Conservation (phyloP, 495 filamentous ascomycete species). For the Cudoniella acicularis region DNA sequence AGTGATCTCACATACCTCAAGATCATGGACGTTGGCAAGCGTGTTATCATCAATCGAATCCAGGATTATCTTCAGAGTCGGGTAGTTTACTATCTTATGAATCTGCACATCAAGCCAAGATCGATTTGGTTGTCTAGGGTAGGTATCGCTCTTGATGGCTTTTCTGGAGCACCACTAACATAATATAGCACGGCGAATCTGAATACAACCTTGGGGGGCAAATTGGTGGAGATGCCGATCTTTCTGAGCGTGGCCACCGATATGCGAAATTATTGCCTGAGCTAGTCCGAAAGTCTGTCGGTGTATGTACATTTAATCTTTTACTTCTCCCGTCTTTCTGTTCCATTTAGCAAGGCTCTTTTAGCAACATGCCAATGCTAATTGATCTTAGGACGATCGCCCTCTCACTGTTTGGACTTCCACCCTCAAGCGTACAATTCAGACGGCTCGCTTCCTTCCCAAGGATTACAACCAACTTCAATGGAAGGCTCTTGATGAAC, state of each 20-base stretch:
- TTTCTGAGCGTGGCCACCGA: conserved; percentile 81
- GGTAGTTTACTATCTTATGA: conserved; percentile 97
- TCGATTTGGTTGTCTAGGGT: conserved; percentile 96
- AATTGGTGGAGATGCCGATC: conserved; percentile 86
- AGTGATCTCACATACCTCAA: conserved; percentile 87
- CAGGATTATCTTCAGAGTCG: conserved; percentile 94
- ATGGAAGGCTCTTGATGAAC: conserved; percentile 97
- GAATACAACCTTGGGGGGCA: conserved; percentile 81
- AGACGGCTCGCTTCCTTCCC: conserved; percentile 79
- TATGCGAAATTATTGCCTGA: conserved; percentile 81
- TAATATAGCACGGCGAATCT: conserved; percentile 81
- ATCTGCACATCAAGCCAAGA: conserved; percentile 93
- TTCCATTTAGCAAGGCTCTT: too few species aligned
- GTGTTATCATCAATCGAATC: conserved; percentile 96
- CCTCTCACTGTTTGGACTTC: conserved; percentile 96
- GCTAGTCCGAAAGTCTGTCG: conserved; percentile 76
- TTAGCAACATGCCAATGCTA: too few species aligned
- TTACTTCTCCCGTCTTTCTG: background rate
- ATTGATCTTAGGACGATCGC: conserved; percentile 45
- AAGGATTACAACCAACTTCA: conserved; percentile 81
- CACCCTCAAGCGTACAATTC: conserved; percentile 87
- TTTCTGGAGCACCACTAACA: too few species aligned
- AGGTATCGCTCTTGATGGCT: too few species aligned
- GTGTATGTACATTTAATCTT: conserved; percentile 37
- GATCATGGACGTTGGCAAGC: conserved; percentile 90